Base-by-base conservation (phyloP, 371 early-diverging fungal species). In the Dinochytrium kinnereticum region DNA sequence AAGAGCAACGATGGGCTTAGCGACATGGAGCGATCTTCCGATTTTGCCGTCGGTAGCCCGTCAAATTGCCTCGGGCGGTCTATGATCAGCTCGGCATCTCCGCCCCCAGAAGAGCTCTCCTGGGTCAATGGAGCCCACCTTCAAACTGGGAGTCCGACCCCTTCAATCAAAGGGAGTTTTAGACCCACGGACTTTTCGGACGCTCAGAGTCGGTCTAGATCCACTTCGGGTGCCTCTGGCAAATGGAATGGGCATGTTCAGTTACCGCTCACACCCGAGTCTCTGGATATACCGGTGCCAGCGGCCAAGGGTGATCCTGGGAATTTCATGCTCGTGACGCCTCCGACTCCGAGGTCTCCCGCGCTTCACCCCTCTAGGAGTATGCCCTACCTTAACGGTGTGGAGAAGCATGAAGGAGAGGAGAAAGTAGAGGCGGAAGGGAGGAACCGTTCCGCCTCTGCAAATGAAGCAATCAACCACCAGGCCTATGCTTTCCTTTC, bases 361-460 rank as follows among this genome's bases (percentile, higher is more conserved):
- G 24, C 37, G 10, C 34, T 61, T 15, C 36, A 28, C 5, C 13
- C 34, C 2, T 61, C 61, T 5, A 61, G 36, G 26, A 61, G 61
- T 36, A 61, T 61, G 61, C 61, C 61, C 3, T 61, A 33, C 31
- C 13, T 61, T 13, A 61, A 17, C 36, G 61, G 7, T 61, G 21
- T 10, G 26, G 24, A 26, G 10, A 10, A 28, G 10, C 61, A 10
- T 34, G 34, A 37, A 61, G 36, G 15, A 7, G 36, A 61, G 37
- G 61, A 7, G 44, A 44, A 7, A 44, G 19, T 44, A 13, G 44
- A 44, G 34, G 10, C 17, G 57, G 57, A 7, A 24, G 61, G 61
- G 7, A 30, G 61, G 34, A 61, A 2, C 13, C 61, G 61, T 61
- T 61, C 61, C 36, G 26, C 7, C 61, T 61, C 61, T 28, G 61